These are phyloP conservation scores for Backusella liffmaniae DNA, from an alignment of 192 early-diverging fungal species.

Conservation along the genomic window DNA sequence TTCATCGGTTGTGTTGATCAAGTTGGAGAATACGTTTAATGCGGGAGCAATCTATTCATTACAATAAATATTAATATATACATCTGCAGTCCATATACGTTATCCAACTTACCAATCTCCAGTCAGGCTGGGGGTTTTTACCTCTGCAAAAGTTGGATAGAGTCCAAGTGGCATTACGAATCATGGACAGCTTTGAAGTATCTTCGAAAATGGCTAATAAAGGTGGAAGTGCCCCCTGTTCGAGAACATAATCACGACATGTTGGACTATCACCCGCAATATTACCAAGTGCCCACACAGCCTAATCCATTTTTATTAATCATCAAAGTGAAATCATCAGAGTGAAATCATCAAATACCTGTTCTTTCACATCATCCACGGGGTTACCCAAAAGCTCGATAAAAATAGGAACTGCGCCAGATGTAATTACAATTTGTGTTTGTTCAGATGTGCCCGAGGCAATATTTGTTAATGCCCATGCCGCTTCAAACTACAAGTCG, in stretches of 20 bases:
- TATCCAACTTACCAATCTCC: conserved; percentile 45
- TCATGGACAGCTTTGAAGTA: conserved; percentile 51
- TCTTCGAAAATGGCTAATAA: conserved; percentile 36
- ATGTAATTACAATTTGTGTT: conserved; percentile 41
- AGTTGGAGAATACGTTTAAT: conserved; percentile 48
- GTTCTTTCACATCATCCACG: conserved; percentile 40
- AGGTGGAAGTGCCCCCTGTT: conserved; percentile 29
- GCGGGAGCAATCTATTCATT: conserved; percentile 19
- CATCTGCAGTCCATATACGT: too few species aligned
- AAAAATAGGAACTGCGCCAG: conserved; percentile 49
- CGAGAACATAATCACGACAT: conserved; percentile 43
- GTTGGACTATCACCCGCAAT: conserved; percentile 47
- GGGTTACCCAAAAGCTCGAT: conserved; percentile 36
- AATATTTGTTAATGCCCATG: conserved; percentile 56
- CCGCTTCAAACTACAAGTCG: conserved; percentile 45
- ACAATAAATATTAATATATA: too few species aligned
- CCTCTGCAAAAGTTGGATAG: conserved; percentile 78
- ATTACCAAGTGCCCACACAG: conserved; percentile 55
- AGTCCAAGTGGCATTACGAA: conserved; percentile 79
- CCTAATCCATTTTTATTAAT: conserved; percentile 14
- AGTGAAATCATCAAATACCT: conserved; percentile 18
- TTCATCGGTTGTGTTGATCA: conserved; percentile 66
- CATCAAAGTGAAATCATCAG: too few species aligned
- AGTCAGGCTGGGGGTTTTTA: conserved; percentile 70
- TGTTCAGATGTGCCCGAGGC: conserved; percentile 45